Evolutionary conservation across 371 early-diverging fungal genomes (phyloP).

Genomic region (Chytridiales sp.): DNA sequence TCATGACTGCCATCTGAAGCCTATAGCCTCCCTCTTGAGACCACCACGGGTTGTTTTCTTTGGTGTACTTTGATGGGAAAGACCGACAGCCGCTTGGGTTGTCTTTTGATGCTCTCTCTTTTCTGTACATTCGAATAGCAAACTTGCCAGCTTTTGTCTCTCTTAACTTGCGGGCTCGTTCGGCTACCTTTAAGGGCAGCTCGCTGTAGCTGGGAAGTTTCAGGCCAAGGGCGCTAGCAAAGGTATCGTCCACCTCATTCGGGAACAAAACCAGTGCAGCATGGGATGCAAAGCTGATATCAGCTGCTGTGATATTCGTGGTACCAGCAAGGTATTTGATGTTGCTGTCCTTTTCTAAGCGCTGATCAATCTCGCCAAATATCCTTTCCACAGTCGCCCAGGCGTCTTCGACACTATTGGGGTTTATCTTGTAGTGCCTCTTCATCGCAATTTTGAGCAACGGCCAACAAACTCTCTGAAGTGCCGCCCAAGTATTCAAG

Average conservation of each 20-base stretch:
- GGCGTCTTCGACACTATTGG: conserved; percentile 15
- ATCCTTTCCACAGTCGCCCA: conserved; percentile 27
- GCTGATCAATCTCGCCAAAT: conserved; percentile 21
- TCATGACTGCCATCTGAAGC: background rate
- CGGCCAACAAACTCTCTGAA: conserved; percentile 33
- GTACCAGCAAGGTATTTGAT: conserved; percentile 28
- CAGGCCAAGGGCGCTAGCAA: conserved; percentile 17
- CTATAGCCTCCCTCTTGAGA: conserved; percentile 8
- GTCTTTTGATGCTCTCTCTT: conserved; percentile 25
- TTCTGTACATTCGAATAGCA: conserved; percentile 40
- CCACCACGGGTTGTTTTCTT: conserved; percentile 47
- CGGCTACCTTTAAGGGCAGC: conserved; percentile 23
- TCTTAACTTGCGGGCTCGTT: conserved; percentile 23
- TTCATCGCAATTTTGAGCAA: conserved; percentile 17
- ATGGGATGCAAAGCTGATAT: conserved; percentile 45
- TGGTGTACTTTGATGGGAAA: conserved; percentile 17
- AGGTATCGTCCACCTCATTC: conserved; percentile 28
- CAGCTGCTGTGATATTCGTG: conserved; percentile 44
- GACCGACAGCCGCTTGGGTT: conserved; percentile 19
- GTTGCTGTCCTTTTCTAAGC: conserved; percentile 13
- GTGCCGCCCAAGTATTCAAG: conserved; percentile 29
- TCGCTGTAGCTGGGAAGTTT: conserved; percentile 31
- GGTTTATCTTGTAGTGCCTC: conserved; percentile 5
- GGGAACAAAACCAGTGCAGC: conserved; percentile 40
- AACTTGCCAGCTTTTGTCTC: conserved; percentile 36